Base-by-base conservation (phyloP, 495 filamentous ascomycete species). In the Podospora conica region DNA sequence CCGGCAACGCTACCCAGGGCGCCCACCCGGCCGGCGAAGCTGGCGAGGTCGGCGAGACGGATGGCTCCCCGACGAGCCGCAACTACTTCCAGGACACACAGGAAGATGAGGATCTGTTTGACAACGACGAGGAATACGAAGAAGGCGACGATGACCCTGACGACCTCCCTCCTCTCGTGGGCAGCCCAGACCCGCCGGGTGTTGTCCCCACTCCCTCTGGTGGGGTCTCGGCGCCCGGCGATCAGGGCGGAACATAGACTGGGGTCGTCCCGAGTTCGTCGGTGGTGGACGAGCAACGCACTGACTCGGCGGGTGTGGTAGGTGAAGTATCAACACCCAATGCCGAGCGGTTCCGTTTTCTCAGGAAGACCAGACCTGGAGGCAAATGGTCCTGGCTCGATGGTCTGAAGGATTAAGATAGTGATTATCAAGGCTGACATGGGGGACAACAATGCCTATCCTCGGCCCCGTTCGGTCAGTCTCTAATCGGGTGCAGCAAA, bases 61-160 rank as follows among this genome's bases (percentile, higher is more conserved):
- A 75, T 28, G 60, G 60, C 15, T 67, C 66, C 6, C 60, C 71
- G 3, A 63, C 71, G 28, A 63, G 73, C 58, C 68, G 70, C 58
- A 68, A 74, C 33, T 78, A 78, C 64, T 70, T 66, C 63, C 66
- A 74, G n/a, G 70, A 63, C 20, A 70, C 63, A 10, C 71, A 75
- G 53, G 69, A 60, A 21, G 75, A 75, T 33, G 75, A 77, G 65
- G 76, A 76, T 60, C 75, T 74, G 12, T 74, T 77, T 9, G 76
- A 76, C 3, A 75, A 77, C 9, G 77, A 77, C 4, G 77, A 80
- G 48, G 76, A 78, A n/a, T 70, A 76, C 23, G 68, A 75, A 5
- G 72, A 79, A 24, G 74, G 77, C 9, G 72, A 73, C 21, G 71
- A 77, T 59, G 69, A 73, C n/a, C 67, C 70, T 33, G 71, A 73